These are phyloP conservation scores for Fusarium anthophilum DNA, from an alignment of 2,329 filamentous ascomycete genomes.

Conservation along the genomic window DNA sequence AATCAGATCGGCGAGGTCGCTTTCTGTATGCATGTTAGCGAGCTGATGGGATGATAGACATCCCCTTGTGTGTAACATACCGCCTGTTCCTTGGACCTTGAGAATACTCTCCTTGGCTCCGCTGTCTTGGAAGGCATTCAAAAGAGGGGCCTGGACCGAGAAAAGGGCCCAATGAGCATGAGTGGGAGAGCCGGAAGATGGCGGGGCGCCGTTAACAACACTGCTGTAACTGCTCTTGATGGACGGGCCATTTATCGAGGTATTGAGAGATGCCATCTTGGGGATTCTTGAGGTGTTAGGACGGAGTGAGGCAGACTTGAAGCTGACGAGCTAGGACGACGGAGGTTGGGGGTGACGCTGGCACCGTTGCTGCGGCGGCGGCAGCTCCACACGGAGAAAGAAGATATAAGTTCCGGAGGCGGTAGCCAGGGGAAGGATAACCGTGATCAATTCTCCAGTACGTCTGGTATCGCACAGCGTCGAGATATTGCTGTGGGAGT, in stretches of 20 bases:
- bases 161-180: constrained; percentile 95
- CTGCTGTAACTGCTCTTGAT: constrained; percentile 83
- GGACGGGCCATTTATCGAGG: constrained; percentile 80
- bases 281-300: constrained; percentile 18
- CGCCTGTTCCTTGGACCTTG: constrained; percentile 92
- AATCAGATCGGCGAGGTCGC: constrained; percentile 86
- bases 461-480: constrained; percentile 18
- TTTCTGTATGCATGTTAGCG: constrained; percentile 67
- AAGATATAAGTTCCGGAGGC: constrained; percentile 27
- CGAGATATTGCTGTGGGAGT: constrained; percentile 11
- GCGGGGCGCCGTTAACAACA: constrained; percentile 63
- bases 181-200: constrained; percentile 74
- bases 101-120: constrained; percentile 91
- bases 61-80: constrained; percentile 55
- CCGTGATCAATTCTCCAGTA: not conserved
- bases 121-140: constrained; percentile 91
- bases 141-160: constrained; percentile 88
- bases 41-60: not conserved
- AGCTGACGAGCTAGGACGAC: constrained; percentile 38
- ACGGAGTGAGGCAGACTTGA: constrained; percentile 24
- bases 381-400: constrained; percentile 41
- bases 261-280: constrained; percentile 81
- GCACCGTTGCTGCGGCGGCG: constrained; percentile 43
- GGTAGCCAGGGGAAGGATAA: constrained; percentile 16
- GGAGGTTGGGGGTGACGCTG: constrained; percentile 42